These are phyloP conservation scores for Wickerhamiella occidentalis DNA, from an alignment of 805 yeast genomes.

Conservation along the genomic window DNA sequence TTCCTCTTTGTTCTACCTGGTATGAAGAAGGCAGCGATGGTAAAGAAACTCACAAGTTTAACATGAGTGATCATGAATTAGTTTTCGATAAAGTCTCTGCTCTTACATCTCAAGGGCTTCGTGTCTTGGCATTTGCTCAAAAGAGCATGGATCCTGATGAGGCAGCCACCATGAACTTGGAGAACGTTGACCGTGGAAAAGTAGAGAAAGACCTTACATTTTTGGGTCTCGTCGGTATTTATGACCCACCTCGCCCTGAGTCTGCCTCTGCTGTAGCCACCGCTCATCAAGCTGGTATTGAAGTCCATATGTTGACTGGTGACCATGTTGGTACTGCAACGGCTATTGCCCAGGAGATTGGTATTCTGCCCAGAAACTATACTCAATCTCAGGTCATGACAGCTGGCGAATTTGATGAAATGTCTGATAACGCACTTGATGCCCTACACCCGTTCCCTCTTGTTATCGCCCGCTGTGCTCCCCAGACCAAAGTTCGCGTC, in stretches of 20 bases:
- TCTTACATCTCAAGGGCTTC: slow-evolving; percentile 51
- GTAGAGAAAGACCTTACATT: slow-evolving; percentile 32
- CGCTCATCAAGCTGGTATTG: slow-evolving; percentile 84
- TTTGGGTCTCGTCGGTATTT: slow-evolving; percentile 78
- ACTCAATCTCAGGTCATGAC: slow-evolving; percentile 51
- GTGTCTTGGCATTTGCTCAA: slow-evolving; percentile 61
- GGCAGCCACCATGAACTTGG: slow-evolving; percentile 15
- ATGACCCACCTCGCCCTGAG: slow-evolving; percentile 86
- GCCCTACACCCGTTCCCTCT: slow-evolving; percentile 52
- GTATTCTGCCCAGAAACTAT: slow-evolving; percentile 44
- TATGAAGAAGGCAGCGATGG: slow-evolving; percentile 22
- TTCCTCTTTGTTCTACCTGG: slow-evolving; percentile 47
- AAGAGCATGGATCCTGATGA: slow-evolving; percentile 26
- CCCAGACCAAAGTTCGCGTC: slow-evolving; percentile 70
- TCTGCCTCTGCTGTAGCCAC: slow-evolving; percentile 79
- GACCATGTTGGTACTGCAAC: slow-evolving; percentile 85
- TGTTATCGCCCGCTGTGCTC: slow-evolving; percentile 75
- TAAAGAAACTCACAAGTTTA: slow-evolving; percentile 26
- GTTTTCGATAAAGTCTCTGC: slow-evolving; percentile 47
- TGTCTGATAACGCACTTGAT: slow-evolving; percentile 50
- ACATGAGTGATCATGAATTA: slow-evolving; percentile 30
- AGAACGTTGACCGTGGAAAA: slow-evolving; percentile 28
- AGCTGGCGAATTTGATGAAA: slow-evolving; percentile 78
- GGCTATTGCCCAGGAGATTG: slow-evolving; percentile 80
- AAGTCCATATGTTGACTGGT: slow-evolving; percentile 97